These are phyloP conservation scores for Cercis canadensis DNA, from an alignment of 306 rosid genomes.

Conservation along the genomic window DNA sequence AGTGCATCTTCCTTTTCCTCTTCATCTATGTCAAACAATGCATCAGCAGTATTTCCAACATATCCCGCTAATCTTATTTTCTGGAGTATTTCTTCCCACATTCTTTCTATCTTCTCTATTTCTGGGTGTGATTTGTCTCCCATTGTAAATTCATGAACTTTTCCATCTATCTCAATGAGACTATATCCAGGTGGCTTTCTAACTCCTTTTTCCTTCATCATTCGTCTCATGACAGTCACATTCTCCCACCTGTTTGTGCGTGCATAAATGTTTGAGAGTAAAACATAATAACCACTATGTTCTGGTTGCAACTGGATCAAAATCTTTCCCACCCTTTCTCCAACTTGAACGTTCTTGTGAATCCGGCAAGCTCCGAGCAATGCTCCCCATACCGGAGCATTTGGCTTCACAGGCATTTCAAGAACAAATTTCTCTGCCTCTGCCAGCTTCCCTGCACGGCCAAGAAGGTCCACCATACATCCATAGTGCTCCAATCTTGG, in stretches of 20 bases:
- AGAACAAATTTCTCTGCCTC: constrained; percentile 56
- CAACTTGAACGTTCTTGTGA: constrained; percentile 48
- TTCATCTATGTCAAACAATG: constrained; percentile 56
- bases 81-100: constrained; percentile 51
- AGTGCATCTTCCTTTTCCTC: constrained; percentile 60
- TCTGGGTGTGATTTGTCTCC: constrained; percentile 56
- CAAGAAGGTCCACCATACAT: constrained; percentile 57
- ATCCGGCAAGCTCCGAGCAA: constrained; percentile 56
- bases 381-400: constrained; percentile 58
- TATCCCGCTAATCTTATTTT: constrained; percentile 50
- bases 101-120: constrained; percentile 47
- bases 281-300: constrained; percentile 56
- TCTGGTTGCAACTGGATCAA: constrained; percentile 55
- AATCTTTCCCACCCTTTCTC: constrained; percentile 51
- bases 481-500: constrained; percentile 60
- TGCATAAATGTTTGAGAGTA: constrained; percentile 53
- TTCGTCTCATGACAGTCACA: constrained; percentile 39
- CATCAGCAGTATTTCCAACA: constrained; percentile 47
- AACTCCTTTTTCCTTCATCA: constrained; percentile 54
- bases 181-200: constrained; percentile 50
- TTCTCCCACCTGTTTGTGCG: constrained; percentile 53
- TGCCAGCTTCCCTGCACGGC: constrained; percentile 50
- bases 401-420: constrained; percentile 55
- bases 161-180: constrained; percentile 55
- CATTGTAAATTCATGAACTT: constrained; percentile 47